Evolutionary conservation across 805 yeast species (phyloP).

Genomic region (Candida rishiriensis): DNA sequence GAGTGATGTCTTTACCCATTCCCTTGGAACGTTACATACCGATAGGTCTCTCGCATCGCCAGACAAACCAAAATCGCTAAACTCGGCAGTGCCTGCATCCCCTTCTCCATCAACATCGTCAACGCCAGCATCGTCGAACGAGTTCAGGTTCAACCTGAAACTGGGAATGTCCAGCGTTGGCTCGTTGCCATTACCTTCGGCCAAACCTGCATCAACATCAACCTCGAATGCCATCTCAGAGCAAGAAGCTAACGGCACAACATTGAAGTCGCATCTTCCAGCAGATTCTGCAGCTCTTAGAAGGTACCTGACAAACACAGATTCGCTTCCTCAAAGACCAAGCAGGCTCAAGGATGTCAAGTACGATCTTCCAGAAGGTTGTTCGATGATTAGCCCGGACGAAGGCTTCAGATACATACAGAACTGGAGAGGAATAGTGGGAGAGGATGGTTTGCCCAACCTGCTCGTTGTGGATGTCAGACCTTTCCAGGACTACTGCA

Average conservation of each 20-base stretch:
- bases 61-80: neutral
- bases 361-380: slow-evolving; percentile 18
- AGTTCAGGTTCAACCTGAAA: slow-evolving; percentile 5
- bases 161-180: slow-evolving; percentile 2
- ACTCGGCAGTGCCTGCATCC: neutral
- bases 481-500: slow-evolving; percentile 70
- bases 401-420: slow-evolving; percentile 16
- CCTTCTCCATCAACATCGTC: neutral
- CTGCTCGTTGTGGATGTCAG: slow-evolving; percentile 69
- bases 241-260: neutral
- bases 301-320: slow-evolving; percentile 12
- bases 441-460: slow-evolving; percentile 24
- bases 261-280: neutral
- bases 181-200: neutral
- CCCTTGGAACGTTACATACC: neutral
- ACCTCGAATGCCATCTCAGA: neutral
- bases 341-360: slow-evolving; percentile 21
- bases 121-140: slow-evolving; percentile 1
- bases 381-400: slow-evolving; percentile 14
- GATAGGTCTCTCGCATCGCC: neutral
- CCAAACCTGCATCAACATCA: neutral
- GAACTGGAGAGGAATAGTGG: slow-evolving; percentile 14
- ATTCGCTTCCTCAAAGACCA: slow-evolving; percentile 13
- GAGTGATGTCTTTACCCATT: slow-evolving; percentile 10
- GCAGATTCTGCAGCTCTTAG: slow-evolving; percentile 9